Evolutionary conservation across 495 filamentous ascomycete genomes (phyloP).

Genomic region (Neurospora tetraspora): DNA sequence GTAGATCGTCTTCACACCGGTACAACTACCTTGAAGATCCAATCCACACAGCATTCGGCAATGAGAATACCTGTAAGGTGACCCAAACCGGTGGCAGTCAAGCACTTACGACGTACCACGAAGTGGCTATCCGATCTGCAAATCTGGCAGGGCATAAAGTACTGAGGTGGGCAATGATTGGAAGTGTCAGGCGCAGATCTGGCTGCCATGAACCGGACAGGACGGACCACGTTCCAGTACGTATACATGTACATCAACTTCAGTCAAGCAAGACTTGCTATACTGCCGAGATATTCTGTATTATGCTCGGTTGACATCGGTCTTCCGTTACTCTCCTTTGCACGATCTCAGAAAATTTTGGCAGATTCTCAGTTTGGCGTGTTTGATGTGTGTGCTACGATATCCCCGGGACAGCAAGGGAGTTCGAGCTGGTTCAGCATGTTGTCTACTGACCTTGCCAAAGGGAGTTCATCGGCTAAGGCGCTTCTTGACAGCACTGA

Average conservation of each 20-base stretch:
- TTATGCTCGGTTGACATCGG: neutral
- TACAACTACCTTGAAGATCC: conserved; percentile 6
- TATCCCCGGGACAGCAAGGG: neutral
- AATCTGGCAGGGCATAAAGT: neutral
- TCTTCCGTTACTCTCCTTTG: neutral
- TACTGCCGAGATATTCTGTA: neutral
- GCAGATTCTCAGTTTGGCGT: neutral
- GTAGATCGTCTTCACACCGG: neutral
- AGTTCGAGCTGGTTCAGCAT: neutral
- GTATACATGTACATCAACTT: neutral
- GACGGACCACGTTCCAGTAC: neutral
- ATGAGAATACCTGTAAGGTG: neutral
- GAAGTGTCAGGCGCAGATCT: conserved; percentile 3
- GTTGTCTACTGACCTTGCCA: neutral
- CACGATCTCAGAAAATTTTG: neutral
- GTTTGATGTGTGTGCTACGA: neutral
- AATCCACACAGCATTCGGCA: neutral
- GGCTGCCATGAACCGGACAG: conserved; percentile 8
- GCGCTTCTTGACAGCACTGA: neutral
- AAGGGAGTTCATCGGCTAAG: neutral
- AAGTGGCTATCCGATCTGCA: neutral
- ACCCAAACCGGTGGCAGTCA: neutral
- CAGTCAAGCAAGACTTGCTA: neutral
- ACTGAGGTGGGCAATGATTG: neutral
- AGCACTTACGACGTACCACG: neutral